Evolutionary conservation across 371 early-diverging fungal species (phyloP), one percentile per base, ranked within the genome.

Genomic region (Rhizopus arrhizus): DNA sequence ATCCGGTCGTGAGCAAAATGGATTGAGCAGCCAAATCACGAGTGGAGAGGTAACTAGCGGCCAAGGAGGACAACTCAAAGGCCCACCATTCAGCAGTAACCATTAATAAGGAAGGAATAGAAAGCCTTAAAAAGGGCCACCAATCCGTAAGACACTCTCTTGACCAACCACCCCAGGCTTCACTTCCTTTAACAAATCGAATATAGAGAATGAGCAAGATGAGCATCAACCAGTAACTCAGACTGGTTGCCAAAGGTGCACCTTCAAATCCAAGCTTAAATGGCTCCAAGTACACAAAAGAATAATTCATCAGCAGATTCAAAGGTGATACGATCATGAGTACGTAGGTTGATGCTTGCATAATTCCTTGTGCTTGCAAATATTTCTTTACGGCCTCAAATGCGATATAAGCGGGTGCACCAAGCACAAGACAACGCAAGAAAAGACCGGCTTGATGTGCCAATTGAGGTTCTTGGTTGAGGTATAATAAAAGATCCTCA

Each of bases 141-240:
- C 84, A 86, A 6, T 78, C 75, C 33, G 77, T 70, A 36, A 94
- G 65, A 9, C 88, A 79, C 51, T 85, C 84, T 34, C 74, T 63
- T 3, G 87, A 85, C 89, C 92, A 93, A 6, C 92, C 93, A 31
- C 90, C 91, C 92, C 93, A 95, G 4, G 83, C 80, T 16, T 78
- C 68, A 12, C 76, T 70, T 3, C 93, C 94, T 13, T 82, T 75
- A 31, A 91, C 70, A 64, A 74, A 89, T 38, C 64, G 59, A 16
- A 87, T 81, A 51, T 94, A 95, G 33, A 77, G 33, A 12, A 88
- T 42, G 6, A 88, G 63, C 4, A 87, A 59, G 5, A 80, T 40
- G 11, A 87, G 64, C 64, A 88, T 83, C 50, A 90, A 69, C 82
- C 85, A 86, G 70, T 91, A 87, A 31, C 89, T 87, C 32, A 88